Percentiles rank a stretch among this genome's conserved stretches.
These are phyloP conservation scores for Spongiforma sp. DNA, from an alignment of 1,284 basidiomycete species.

Conservation along the genomic window DNA sequence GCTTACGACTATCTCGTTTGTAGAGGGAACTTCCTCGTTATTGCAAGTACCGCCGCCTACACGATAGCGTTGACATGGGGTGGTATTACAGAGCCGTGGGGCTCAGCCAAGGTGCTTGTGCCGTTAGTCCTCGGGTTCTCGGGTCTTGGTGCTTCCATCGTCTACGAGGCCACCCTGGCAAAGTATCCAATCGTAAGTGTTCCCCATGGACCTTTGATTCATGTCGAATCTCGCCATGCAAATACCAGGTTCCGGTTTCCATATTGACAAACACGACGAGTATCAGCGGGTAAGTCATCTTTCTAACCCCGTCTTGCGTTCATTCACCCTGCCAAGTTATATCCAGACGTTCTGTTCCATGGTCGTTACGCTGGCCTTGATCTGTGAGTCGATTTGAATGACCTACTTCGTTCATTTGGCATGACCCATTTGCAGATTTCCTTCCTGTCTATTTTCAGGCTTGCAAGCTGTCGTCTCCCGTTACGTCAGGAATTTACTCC, in stretches of 20 bases:
- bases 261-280: slow-evolving; percentile 19
- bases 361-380: slow-evolving; percentile 6
- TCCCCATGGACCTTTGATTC: not conserved
- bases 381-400: slow-evolving; percentile 13
- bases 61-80: slow-evolving; percentile 19
- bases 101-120: slow-evolving; percentile 43
- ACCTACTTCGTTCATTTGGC: not conserved
- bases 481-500: slow-evolving; percentile 19
- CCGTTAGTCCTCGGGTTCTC: slow-evolving; percentile 47
- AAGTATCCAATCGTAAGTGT: slow-evolving; percentile 16
- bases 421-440: slow-evolving; percentile 14
- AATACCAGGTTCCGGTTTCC: slow-evolving; percentile 15
- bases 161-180: slow-evolving; percentile 19
- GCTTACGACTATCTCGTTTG: not conserved
- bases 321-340: slow-evolving; percentile 13
- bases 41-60: slow-evolving; percentile 13
- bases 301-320: not conserved
- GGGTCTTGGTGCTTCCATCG: slow-evolving; percentile 27
- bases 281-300: slow-evolving; percentile 18
- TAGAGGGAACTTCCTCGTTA: slow-evolving; percentile 15
- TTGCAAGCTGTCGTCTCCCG: slow-evolving; percentile 16
- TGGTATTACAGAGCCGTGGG: slow-evolving; percentile 41
- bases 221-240: not conserved
- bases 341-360: slow-evolving; percentile 22
- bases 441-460: slow-evolving; percentile 27